Evolutionary conservation across 352 stramenopile species (phyloP).

Genomic region (Pythium myriotylum): DNA sequence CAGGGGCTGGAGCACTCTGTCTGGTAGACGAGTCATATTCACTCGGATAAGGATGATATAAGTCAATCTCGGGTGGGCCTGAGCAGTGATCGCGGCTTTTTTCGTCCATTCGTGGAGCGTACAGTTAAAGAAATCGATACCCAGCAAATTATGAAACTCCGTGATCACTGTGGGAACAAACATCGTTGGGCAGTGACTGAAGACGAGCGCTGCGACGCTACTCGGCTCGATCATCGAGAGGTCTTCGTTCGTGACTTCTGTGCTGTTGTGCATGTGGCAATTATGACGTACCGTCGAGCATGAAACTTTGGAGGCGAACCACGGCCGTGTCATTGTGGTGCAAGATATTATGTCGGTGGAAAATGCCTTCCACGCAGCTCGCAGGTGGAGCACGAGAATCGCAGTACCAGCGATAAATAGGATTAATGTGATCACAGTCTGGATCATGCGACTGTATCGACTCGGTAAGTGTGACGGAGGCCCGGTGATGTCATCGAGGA

Average conservation of each 20-base stretch:
- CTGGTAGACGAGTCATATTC: slow-evolving; percentile 52
- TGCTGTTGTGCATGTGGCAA: slow-evolving; percentile 22
- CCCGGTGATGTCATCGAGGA: slow-evolving; percentile 2
- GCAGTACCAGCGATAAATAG: slow-evolving; percentile 16
- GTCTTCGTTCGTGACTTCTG: slow-evolving; percentile 11
- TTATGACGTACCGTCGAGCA: slow-evolving; percentile 26
- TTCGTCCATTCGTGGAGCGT: slow-evolving; percentile 40
- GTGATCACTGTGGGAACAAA: slow-evolving; percentile 35
- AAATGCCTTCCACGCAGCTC: not conserved
- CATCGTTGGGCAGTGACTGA: slow-evolving; percentile 49
- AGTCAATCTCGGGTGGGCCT: slow-evolving; percentile 33
- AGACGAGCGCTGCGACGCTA: slow-evolving; percentile 40
- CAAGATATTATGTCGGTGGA: slow-evolving; percentile 22
- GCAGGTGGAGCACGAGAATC: slow-evolving; percentile 26
- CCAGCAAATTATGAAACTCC: slow-evolving; percentile 42
- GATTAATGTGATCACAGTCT: not conserved
- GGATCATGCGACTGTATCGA: not conserved
- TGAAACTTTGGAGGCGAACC: slow-evolving; percentile 38
- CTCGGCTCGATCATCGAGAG: slow-evolving; percentile 30
- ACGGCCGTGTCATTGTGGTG: slow-evolving; percentile 35
- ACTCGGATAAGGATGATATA: slow-evolving; percentile 47
- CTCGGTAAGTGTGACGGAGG: not conserved
- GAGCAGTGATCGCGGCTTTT: slow-evolving; percentile 37
- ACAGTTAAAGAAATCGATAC: slow-evolving; percentile 61
- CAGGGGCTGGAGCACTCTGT: slow-evolving; percentile 35